These are phyloP conservation scores for Stagonosporopsis cucurbitacearum DNA, from an alignment of 2,329 filamentous ascomycete species.

Conservation along the genomic window DNA sequence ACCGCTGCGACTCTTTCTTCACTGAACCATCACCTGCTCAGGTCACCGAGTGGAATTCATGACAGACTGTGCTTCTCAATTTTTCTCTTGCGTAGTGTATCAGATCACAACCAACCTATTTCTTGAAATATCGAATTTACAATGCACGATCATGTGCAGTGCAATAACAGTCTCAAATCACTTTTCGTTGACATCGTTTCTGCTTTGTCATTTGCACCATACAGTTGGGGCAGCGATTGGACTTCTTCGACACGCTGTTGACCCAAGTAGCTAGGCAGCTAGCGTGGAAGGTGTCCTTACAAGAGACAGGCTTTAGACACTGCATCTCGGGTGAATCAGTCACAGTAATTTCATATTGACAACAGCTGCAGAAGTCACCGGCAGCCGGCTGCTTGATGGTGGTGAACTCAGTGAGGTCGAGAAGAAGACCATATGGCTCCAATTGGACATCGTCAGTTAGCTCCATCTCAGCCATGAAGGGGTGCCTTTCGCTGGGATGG, in stretches of 20 bases:
- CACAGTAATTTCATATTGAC: background rate
- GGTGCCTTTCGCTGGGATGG: background rate
- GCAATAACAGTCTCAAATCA: background rate
- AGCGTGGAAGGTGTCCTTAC: conserved; percentile 1
- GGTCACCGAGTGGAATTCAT: background rate
- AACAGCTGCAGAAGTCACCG: conserved; percentile 4
- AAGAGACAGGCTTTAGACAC: background rate
- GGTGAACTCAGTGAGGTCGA: background rate
- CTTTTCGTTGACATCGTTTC: background rate
- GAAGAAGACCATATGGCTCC: background rate
- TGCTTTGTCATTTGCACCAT: background rate
- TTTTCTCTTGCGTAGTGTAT: background rate
- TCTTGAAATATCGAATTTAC: too few species aligned
- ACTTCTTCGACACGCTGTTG: background rate
- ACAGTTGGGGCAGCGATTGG: conserved; percentile 1
- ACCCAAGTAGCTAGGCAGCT: conserved; percentile 5
- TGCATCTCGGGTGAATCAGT: background rate
- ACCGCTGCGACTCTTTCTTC: background rate
- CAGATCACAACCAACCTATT: too few species aligned
- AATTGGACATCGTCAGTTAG: background rate
- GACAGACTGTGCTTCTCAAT: background rate
- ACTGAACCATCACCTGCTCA: background rate
- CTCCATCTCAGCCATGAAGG: background rate
- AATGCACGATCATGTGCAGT: background rate
- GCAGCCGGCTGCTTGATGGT: background rate